Evolutionary conservation across 2,329 filamentous ascomycete genomes (phyloP), one percentile per base, ranked within the genome.

Genomic region (Ceratocystis colombiana): DNA sequence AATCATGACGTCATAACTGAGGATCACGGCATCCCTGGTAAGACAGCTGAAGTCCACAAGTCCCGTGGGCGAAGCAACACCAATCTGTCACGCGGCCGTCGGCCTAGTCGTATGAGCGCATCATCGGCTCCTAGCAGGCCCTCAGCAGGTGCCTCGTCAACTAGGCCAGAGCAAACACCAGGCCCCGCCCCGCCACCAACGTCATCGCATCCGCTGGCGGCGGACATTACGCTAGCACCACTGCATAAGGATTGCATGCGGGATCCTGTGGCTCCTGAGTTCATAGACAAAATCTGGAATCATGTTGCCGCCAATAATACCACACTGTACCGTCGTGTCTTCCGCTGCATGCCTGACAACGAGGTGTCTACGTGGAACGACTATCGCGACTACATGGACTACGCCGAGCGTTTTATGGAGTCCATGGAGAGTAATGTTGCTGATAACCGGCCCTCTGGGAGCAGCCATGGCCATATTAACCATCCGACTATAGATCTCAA

Each of bases 321-420:
- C 2, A 93, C 91, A 73, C 83, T 99, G 61, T 99, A 89, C 77
- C 88, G 94, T 41, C 85, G 88, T 68, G 93, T 99, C 7, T 99
- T 99, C 79, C 86, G 92, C 61, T 96, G 92, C 75, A 95, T 96
- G 89, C 94, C 94, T 1, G 94, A 99, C 74, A 96, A 87, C 64
- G 90, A 96, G 73, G 94, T 96, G 30, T 87, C 85, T 69, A 93
- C 88, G 55, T 99, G 94, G 94, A 86, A 88, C 70, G 89, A 96
- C 69, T 99, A 99, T 76, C 88, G 89, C 69, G 88, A 95, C 70
- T 96, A 88, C 72, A 81, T 84, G 65, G 82, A 85, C 3, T 97
- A 96, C 73, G 81, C 82, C 20, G 85, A 88, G 70, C 84, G 86
- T 59, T 96, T 99, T 78, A 82, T 84, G 66, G 86, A 88, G 71